Evolutionary conservation across 495 filamentous ascomycete genomes (phyloP), one percentile per base, ranked within the genome.

Genomic region (Sordaria brevicollis): DNA sequence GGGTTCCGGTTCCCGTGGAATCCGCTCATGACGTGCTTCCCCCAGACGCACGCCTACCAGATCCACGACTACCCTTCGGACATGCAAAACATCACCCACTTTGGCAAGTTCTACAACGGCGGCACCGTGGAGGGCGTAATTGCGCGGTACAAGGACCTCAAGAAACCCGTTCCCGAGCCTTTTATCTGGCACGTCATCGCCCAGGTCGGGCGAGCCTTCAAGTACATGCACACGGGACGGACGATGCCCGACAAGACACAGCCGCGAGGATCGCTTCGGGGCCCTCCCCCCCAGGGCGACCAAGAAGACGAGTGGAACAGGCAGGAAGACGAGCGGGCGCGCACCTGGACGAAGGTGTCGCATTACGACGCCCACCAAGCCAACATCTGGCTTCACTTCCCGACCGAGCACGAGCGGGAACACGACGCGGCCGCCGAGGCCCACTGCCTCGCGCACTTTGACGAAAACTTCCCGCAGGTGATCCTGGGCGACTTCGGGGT

Each of bases 141-240:
- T 1, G 0, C 21, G 0, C 2, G 3, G 9, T 29, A 70, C 69
- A 2, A 17, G 3, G 4, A 19, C 1, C 3, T 2, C 0, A 2
- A 25, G 0, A 17, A 11, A 15, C n/a, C 1, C 9, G 19, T 76
- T 1, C 74, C 74, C 5, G 72, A 74, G 37, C 5, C 15, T 15
- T 68, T 74, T 39, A 74, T 76, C 29, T 76, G 74, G 74, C 72
- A 76, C 54, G 25, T 70, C 36, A 65, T 74, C 17, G 65, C 71
- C 15, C 62, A 72, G 39, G 1, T 72, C 5, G 67, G 65, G 3
- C 70, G 71, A 4, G 71, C 70, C 0, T 35, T 62, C 17, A 34
- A 49, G 8, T 72, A 35, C 25, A 25, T 76, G 5, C 72, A 76
- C 35, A 71, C 69, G 0, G 72, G 72, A 0, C 11, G 66, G 25